These are phyloP conservation scores for Aspergillus sergii DNA, from an alignment of 2,329 filamentous ascomycete genomes.

Conservation along the genomic window DNA sequence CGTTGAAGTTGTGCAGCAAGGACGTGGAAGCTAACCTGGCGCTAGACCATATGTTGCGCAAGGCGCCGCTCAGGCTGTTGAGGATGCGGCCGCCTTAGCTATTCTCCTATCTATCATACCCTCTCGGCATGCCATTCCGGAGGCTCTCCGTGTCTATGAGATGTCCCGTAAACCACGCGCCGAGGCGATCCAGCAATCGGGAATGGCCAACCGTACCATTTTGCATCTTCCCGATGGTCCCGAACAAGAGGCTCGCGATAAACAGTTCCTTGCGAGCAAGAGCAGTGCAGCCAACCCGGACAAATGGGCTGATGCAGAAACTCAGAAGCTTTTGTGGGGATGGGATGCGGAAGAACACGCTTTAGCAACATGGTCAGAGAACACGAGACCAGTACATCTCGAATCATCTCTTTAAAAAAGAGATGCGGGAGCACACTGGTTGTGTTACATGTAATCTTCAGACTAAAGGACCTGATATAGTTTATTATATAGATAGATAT, in stretches of 20 bases:
- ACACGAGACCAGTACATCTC: background rate
- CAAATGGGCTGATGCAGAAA: background rate
- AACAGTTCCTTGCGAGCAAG: background rate
- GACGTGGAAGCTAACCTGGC: background rate
- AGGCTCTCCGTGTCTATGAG: slow-evolving; percentile 39
- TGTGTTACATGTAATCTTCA: too few relatives aligned
- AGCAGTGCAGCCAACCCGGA: background rate
- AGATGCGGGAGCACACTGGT: too few relatives aligned
- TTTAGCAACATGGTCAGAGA: background rate
- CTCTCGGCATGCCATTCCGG: slow-evolving; percentile 32
- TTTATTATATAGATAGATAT: too few relatives aligned
- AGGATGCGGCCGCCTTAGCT: slow-evolving; percentile 44
- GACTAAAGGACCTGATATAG: too few relatives aligned
- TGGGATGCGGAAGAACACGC: background rate
- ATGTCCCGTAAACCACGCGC: slow-evolving; percentile 41
- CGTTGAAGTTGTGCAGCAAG: background rate
- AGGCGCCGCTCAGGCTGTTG: slow-evolving; percentile 51
- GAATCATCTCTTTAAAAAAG: background rate
- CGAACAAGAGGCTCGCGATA: slow-evolving; percentile 46
- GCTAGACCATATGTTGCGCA: slow-evolving; percentile 39
- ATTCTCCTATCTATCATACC: slow-evolving; percentile 30
- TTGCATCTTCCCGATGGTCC: slow-evolving; percentile 43
- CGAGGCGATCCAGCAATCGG: slow-evolving; percentile 42
- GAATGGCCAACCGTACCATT: slow-evolving; percentile 36
- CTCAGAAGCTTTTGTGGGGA: background rate